Conservation (phyloP, 1,284 basidiomycete genomes). For the Limonomyces culmigenus region DNA sequence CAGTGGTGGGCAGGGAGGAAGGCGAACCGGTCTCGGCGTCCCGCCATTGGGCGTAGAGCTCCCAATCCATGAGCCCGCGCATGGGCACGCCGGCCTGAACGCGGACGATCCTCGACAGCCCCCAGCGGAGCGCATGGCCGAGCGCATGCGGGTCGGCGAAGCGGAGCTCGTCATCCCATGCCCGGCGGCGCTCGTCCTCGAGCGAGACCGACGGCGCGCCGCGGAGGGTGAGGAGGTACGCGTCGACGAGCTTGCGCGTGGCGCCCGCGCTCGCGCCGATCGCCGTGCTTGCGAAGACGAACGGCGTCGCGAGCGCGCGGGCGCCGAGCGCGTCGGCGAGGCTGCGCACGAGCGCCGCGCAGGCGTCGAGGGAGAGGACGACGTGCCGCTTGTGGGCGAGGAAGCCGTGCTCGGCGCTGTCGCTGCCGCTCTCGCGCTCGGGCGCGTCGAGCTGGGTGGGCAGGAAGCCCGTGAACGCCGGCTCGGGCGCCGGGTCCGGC, state of each 20-base stretch:
- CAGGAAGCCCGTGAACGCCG: too few relatives aligned
- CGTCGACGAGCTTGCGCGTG: conserved; percentile 56
- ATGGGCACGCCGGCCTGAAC: conserved; percentile 47
- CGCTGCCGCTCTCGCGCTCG: too few relatives aligned
- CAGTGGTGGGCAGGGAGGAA: conserved; percentile 4
- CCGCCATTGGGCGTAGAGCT: conserved; percentile 62
- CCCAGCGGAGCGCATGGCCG: conserved; percentile 78
- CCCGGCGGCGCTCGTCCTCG: conserved; percentile 28
- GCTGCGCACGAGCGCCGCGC: conserved; percentile 50
- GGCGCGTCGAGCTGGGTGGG: too few relatives aligned
- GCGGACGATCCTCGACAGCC: conserved; percentile 54
- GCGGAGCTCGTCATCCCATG: conserved; percentile 62
- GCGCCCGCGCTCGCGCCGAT: conserved; percentile 63
- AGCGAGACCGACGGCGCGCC: conserved; percentile 10
- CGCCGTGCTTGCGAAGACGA: conserved; percentile 77
- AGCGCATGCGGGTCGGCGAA: conserved; percentile 77
- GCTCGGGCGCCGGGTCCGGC: too few relatives aligned
- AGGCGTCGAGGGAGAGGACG: conserved; percentile 60
- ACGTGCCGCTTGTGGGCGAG: conserved; percentile 56
- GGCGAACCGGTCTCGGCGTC: conserved; percentile 58
- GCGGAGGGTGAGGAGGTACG: conserved; percentile 50
- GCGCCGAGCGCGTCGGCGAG: conserved; percentile 55
- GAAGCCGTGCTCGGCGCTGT: conserved; percentile 63
- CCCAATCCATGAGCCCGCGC: conserved; percentile 63
- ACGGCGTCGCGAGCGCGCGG: conserved; percentile 70